Base-by-base conservation (phyloP, 257 asterid species). In the Anisodus tanguticus region DNA sequence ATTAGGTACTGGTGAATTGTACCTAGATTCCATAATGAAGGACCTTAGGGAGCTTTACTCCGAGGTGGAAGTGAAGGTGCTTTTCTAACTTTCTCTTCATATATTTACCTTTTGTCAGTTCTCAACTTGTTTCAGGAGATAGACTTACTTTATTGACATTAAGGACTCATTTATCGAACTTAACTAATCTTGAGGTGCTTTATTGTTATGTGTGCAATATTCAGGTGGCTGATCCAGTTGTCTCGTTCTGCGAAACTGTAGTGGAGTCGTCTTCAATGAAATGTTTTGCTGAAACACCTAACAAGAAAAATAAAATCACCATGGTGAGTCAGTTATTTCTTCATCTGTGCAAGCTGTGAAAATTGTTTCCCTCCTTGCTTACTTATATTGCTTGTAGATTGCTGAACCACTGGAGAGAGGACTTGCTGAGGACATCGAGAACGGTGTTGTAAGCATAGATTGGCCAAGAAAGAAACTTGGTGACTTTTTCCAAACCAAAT, bases 31-130 rank as follows among this genome's bases (percentile, higher is more conserved):
- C 17, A 93, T 97, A 54, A 93, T 97, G 99, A 97, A 97, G 91
- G 99, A 97, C 86, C 97, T 97, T 62, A 93, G 98, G 89, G 99
- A 97, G 91, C 94, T 94, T 49, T 97, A 95, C 85, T 94, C 98
- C 13, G 98, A 97, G 89, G 99, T 97, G 82, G 98, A 97, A 93
- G 98, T 97, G 71, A 97, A 97, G 98, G 99, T 97, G 84, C 85
- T 85, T 71, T 82, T 63, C 10, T 53, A 68, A 68, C 77, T 13
- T 10, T 45, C 60, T 67, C 62, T 26, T 58, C 12, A 16, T 63
- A 47, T 51, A 67, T 55, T 55, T 19, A 19, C 76, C 76, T 55
- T 78, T 53, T 66, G 85, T 53, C 8, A 45, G 39, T 45, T 62
- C 71, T 68, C 3, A 35, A 39, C 59, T 15, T 4, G 45, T 35